phyloP scores from a whole-genome alignment of 257 asterid species.

The Nicotiana benthamiana region DNA sequence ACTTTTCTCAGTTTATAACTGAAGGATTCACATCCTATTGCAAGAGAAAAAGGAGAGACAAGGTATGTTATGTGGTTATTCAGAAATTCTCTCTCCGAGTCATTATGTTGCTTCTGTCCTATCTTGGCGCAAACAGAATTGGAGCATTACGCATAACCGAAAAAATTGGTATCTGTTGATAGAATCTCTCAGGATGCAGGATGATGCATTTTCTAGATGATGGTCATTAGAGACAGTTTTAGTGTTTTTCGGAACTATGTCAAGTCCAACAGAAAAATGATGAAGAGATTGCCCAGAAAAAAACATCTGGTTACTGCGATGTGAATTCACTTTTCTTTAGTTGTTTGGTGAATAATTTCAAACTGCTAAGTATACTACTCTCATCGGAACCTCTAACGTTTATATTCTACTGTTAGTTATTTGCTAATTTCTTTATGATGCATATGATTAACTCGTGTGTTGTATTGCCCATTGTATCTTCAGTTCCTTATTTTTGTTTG shows the following conservation, averaged over 20 bases:
- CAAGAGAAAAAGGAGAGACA: slow-evolving; percentile 94
- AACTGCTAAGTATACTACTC: background rate
- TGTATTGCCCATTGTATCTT: background rate
- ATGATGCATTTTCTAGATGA: background rate
- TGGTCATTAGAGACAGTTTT: background rate
- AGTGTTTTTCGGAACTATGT: background rate
- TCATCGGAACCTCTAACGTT: background rate
- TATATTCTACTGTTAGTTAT: background rate
- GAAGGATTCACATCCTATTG: slow-evolving; percentile 98
- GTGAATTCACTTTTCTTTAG: background rate
- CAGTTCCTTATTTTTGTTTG: background rate
- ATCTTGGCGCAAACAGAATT: background rate
- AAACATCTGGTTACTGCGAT: background rate
- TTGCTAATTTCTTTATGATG: background rate
- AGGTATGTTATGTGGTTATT: slow-evolving; percentile 37
- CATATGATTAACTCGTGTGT: background rate
- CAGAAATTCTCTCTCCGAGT: background rate
- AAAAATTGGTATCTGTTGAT: background rate
- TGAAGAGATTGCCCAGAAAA: background rate
- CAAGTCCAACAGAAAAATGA: background rate
- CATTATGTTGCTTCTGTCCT: background rate
- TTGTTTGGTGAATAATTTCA: background rate
- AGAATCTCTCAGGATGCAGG: background rate
- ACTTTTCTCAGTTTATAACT: slow-evolving; percentile 91
- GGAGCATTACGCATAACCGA: background rate